Base-by-base conservation (phyloP, 768 basidiomycete species). In the Boletales sp. region DNA sequence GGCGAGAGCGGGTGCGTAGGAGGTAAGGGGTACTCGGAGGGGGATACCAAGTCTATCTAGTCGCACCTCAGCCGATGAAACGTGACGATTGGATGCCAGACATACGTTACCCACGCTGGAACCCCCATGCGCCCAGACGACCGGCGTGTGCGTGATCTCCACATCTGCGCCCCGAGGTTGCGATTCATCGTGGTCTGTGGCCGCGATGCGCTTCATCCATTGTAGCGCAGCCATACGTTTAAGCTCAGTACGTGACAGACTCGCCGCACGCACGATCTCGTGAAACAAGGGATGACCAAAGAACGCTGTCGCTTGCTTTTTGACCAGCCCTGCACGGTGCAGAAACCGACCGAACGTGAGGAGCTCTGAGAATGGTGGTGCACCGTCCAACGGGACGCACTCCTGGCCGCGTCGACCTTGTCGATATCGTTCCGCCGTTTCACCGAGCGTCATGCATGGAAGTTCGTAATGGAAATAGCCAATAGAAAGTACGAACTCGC, bases 281-380 rank as follows among this genome's bases (percentile, higher is more conserved):
- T 72, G 54, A 39, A 77, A 73, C 17, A 79, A 59, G 2, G 78
- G 79, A 44, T 79, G 73, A 2, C 61, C 63, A 0, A 75, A 54
- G n/a, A 62, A 57, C 2, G 54, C 48, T 14, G 53, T 54, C 1
- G 73, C 60, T 53, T 77, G 73, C 15, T 59, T 56, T 55, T 72
- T 68, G 19, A 76, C 63, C 33, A 61, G 52, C 31, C 58, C 61
- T 31, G 69, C 72, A 8, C 80, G 71, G 14, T 72, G 57, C 38
- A 76, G 54, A 59, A 82, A 80, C 10, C 78, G 73, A 21, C 61
- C 53, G 6, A 54, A 64, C 3, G 78, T 72, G 15, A 82, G 66
- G 13, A 82, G 61, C 15, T 68, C 54, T 1, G 54, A 55, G 47
- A 73, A 72, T 3, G 68, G 54, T 1, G 81, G 80, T 64, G 70